Percentiles rank a stretch among this genome's conserved stretches.
Evolutionary conservation across 106 monocot genomes (phyloP).

Genomic region (Dendrobium officinale): DNA sequence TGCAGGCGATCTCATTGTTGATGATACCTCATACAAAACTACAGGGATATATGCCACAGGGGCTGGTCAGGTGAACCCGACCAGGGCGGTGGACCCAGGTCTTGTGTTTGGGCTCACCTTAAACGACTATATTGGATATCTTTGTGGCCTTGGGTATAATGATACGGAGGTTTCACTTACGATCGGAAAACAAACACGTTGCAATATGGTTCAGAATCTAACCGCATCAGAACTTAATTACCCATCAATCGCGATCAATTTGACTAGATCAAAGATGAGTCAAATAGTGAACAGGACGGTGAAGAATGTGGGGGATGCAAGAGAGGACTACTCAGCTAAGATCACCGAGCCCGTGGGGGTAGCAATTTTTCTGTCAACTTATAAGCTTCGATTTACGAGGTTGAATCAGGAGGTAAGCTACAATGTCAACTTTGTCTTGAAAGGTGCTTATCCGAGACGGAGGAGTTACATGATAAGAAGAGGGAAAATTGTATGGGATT

Average conservation of each 20-base stretch:
- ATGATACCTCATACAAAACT: too few species aligned
- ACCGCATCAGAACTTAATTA: slow-evolving; percentile 12
- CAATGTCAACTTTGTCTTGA: background rate
- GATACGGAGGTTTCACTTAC: background rate
- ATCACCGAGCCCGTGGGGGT: background rate
- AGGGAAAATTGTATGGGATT: background rate
- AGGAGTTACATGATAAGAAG: background rate
- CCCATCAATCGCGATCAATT: slow-evolving; percentile 6
- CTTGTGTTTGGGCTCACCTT: too few species aligned
- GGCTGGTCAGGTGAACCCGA: too few species aligned
- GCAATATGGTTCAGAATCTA: background rate
- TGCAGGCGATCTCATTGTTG: too few species aligned
- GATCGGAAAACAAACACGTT: background rate
- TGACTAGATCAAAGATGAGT: background rate
- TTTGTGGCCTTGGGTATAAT: slow-evolving; percentile 16
- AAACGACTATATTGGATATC: slow-evolving; percentile 2
- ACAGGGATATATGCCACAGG: too few species aligned
- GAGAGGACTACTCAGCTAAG: background rate
- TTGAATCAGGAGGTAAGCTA: background rate
- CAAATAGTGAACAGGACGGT: background rate
- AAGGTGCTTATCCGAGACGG: too few species aligned
- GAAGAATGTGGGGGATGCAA: background rate
- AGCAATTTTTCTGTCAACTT: background rate
- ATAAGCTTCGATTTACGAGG: background rate
- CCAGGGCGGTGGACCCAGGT: too few species aligned